phyloP scores from a whole-genome alignment of 2,329 filamentous ascomycete genomes.

The Trichocomaceae sp. region DNA sequence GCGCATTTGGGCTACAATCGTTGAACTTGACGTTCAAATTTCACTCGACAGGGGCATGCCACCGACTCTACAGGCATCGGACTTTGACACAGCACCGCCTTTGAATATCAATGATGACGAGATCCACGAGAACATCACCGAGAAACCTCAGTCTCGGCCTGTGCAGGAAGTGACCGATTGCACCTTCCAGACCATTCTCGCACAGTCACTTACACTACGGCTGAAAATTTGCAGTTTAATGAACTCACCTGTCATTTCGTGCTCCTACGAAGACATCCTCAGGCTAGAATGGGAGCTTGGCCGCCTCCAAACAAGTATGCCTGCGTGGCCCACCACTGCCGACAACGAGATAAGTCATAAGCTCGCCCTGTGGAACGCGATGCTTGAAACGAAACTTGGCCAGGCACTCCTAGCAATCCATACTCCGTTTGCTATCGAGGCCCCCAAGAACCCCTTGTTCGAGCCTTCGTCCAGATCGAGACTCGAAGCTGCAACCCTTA shows the following conservation, averaged over 20 bases:
- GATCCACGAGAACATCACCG: constrained; percentile 31
- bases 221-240: constrained; percentile 30
- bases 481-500: constrained; percentile 32
- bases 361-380: constrained; percentile 25
- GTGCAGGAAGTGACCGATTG: constrained; percentile 29
- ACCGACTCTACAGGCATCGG: constrained; percentile 37
- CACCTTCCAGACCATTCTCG: constrained; percentile 22
- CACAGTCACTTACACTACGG: constrained; percentile 21
- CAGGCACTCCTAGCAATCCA: constrained; percentile 35
- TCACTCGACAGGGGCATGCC: constrained; percentile 52
- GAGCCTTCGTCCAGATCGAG: constrained; percentile 30
- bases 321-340: constrained; percentile 22
- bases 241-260: constrained; percentile 32
- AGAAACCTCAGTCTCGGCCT: constrained; percentile 26
- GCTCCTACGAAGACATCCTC: constrained; percentile 36
- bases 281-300: constrained; percentile 35
- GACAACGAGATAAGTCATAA: constrained; percentile 23
- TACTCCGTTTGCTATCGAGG: constrained; percentile 34
- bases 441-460: constrained; percentile 26
- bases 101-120: constrained; percentile 48
- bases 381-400: constrained; percentile 30
- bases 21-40: constrained; percentile 52
- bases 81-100: constrained; percentile 46
- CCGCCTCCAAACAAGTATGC: constrained; percentile 29
- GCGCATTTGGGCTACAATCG: constrained; percentile 52